Conservation (phyloP, 768 basidiomycete genomes). For the Tremella mesenterica region DNA sequence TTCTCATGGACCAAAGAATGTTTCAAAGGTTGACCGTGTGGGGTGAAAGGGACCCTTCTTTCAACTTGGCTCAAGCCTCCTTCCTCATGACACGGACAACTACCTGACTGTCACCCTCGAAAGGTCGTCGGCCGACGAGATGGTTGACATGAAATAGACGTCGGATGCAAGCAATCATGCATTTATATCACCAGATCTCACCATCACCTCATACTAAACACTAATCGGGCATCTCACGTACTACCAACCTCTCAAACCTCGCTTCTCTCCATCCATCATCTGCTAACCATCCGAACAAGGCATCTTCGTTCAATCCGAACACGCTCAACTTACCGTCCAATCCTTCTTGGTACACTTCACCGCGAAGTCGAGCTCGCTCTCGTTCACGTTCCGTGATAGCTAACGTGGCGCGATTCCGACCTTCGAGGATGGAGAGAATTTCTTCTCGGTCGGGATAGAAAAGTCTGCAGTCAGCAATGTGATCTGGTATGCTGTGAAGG, state of each 20-base stretch:
- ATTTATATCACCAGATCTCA: too few relatives aligned
- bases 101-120: too few relatives aligned
- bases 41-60: too few relatives aligned
- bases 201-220: too few relatives aligned
- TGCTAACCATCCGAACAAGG: constrained; percentile 35
- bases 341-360: constrained; percentile 21
- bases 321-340: constrained; percentile 38
- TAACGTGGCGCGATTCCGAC: constrained; percentile 33
- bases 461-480: constrained; percentile 16
- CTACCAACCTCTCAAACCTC: constrained; percentile 36
- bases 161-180: too few relatives aligned
- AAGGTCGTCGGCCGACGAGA: too few relatives aligned
- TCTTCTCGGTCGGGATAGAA: constrained; percentile 42
- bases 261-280: constrained; percentile 41
- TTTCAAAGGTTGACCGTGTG: too few relatives aligned
- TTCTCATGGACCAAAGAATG: too few relatives aligned
- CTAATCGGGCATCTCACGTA: constrained; percentile 43
- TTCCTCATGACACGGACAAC: too few relatives aligned
- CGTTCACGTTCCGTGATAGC: constrained; percentile 37
- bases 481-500: not conserved
- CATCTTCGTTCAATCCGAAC: constrained; percentile 37
- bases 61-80: too few relatives aligned
- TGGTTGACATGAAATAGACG: too few relatives aligned
- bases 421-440: constrained; percentile 38
- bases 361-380: constrained; percentile 36